Percentiles rank a stretch among this genome's conserved stretches.
Evolutionary conservation across 768 basidiomycete species (phyloP).

Genomic region (Suillus bovinus): DNA sequence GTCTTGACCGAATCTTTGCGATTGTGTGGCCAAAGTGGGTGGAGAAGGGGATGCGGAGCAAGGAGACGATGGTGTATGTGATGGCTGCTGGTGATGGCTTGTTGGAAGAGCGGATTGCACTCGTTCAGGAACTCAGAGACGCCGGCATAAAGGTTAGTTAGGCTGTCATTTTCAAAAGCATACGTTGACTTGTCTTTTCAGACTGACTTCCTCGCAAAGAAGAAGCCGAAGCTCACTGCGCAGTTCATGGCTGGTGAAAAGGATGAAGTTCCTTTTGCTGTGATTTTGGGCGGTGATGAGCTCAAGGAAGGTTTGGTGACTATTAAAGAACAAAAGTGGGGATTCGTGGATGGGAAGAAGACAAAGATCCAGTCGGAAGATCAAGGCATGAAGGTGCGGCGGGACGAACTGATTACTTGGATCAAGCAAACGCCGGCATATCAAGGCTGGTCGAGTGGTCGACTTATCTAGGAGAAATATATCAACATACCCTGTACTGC

Average conservation of each 20-base stretch:
- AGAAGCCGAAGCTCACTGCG: conserved; percentile 81
- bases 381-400: too few relatives aligned
- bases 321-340: conserved; percentile 91
- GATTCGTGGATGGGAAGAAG: conserved; percentile 71
- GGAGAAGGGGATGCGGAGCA: conserved; percentile 76
- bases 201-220: conserved; percentile 93
- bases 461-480: conserved; percentile 22
- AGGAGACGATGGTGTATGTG: conserved; percentile 93
- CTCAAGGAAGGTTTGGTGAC: conserved; percentile 79
- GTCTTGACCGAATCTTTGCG: conserved; percentile 91
- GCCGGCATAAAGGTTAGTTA: conserved; percentile 81
- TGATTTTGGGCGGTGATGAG: conserved; percentile 90
- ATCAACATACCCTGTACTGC: conserved; percentile 1
- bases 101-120: conserved; percentile 77
- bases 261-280: conserved; percentile 90
- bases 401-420: too few relatives aligned
- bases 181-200: conserved; percentile 29
- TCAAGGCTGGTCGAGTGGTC: conserved; percentile 13
- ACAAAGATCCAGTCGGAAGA: conserved; percentile 46
- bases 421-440: too few relatives aligned
- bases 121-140: conserved; percentile 80
- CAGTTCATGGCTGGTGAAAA: conserved; percentile 91
- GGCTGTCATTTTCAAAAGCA: not conserved
- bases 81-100: conserved; percentile 90
- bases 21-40: conserved; percentile 87